Percentiles rank a stretch among this genome's conserved stretches.
phyloP scores from a whole-genome alignment of 73 alveolate species.

The Paramecium sonneborni region DNA sequence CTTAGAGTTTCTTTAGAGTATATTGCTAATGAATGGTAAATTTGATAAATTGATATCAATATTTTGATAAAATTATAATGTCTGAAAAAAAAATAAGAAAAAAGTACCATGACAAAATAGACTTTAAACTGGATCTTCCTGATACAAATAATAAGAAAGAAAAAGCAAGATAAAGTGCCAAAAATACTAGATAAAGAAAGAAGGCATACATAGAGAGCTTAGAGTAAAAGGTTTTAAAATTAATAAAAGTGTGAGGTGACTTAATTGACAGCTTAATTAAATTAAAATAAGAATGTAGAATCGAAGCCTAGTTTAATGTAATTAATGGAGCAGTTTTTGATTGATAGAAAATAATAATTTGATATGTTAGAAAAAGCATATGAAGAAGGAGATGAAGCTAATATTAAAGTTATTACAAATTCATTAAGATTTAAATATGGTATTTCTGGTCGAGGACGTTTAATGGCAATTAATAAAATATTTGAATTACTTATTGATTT shows the following conservation, averaged over 20 bases:
- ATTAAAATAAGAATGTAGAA: neutral
- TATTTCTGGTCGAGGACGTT: slow-evolving; percentile 38
- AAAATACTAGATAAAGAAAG: slow-evolving; percentile 20
- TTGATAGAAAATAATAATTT: slow-evolving; percentile 32
- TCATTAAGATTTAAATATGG: slow-evolving; percentile 54
- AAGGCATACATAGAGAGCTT: slow-evolving; percentile 36
- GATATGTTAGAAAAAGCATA: slow-evolving; percentile 34
- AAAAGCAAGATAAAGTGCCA: slow-evolving; percentile 28
- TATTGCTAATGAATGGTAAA: slow-evolving; percentile 12
- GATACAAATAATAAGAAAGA: slow-evolving; percentile 33
- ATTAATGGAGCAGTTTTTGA: neutral
- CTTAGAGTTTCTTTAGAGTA: slow-evolving; percentile 37
- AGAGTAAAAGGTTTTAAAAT: slow-evolving; percentile 43
- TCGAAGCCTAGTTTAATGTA: slow-evolving; percentile 1
- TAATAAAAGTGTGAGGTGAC: slow-evolving; percentile 41
- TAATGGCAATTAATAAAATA: neutral
- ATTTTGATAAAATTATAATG: slow-evolving; percentile 3
- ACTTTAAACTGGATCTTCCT: neutral
- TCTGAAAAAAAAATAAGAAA: slow-evolving; percentile 25
- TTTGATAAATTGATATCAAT: neutral
- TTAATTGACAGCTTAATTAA: neutral
- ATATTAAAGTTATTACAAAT: slow-evolving; percentile 8
- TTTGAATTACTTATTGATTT: slow-evolving; percentile 11
- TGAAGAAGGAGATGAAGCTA: neutral
- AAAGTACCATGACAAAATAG: neutral